Evolutionary conservation across 176 grass and related monocot species (phyloP).

Genomic region (Elymus sibiricus): DNA sequence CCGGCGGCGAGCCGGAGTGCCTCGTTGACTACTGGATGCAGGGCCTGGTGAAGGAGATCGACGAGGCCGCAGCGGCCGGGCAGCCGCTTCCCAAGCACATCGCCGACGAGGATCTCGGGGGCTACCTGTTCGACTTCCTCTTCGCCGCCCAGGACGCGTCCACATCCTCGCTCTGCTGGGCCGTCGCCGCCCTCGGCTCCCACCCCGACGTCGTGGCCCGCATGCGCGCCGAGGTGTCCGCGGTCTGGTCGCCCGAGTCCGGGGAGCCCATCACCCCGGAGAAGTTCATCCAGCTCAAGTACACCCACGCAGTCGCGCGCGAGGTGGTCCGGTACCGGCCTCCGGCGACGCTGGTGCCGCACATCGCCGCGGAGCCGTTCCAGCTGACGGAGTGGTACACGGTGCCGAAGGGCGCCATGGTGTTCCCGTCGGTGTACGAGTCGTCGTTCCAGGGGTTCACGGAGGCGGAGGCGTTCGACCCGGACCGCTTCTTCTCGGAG

Average conservation of each 20-base stretch:
- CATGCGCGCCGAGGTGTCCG: constrained; percentile 65
- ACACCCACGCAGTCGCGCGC: constrained; percentile 79
- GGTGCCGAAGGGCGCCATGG: constrained; percentile 76
- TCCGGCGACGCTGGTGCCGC: constrained; percentile 74
- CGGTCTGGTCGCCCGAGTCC: constrained; percentile 48
- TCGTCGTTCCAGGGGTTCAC: constrained; percentile 90
- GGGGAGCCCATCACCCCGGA: constrained; percentile 62
- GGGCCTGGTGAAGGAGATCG: constrained; percentile 31
- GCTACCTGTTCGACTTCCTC: constrained; percentile 76
- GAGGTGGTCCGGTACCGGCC: constrained; percentile 78
- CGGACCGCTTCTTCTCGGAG: constrained; percentile 73
- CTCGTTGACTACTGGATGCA: constrained; percentile 93
- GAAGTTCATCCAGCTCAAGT: constrained; percentile 53
- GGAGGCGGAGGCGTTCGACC: constrained; percentile 59
- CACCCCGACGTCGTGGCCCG: constrained; percentile 73
- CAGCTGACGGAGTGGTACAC: constrained; percentile 83
- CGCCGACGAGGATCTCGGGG: constrained; percentile 53
- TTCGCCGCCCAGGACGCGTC: constrained; percentile 96
- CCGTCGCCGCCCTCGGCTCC: constrained; percentile 50
- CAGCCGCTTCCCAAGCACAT: constrained; percentile 27
- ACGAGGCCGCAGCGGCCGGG: constrained; percentile 49
- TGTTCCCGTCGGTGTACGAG: constrained; percentile 79
- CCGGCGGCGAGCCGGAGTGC: constrained; percentile 66
- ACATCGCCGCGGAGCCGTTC: constrained; percentile 73
- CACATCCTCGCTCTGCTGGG: constrained; percentile 84